Evolutionary conservation across 2,329 filamentous ascomycete genomes (phyloP).

Genomic region (Xylariaceae sp.): DNA sequence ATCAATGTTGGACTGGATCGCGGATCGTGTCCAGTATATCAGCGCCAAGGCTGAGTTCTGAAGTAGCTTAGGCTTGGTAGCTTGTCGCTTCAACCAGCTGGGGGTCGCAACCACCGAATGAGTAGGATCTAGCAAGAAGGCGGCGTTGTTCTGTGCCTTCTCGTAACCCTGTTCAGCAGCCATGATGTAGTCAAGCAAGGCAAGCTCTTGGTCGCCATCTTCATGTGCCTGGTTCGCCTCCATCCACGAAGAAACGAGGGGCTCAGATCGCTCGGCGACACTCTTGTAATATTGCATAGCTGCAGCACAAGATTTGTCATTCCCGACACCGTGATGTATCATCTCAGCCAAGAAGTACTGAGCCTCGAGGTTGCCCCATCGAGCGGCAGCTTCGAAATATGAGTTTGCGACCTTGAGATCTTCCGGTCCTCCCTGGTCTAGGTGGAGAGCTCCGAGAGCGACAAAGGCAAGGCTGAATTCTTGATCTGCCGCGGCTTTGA

Average conservation of each 20-base stretch:
- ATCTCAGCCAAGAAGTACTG: conserved; percentile 92
- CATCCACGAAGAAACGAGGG: conserved; percentile 69
- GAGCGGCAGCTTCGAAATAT: conserved; percentile 82
- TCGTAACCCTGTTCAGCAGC: conserved; percentile 93
- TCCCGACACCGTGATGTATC: conserved; percentile 72
- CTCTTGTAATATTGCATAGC: conserved; percentile 80
- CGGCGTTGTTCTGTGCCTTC: conserved; percentile 83
- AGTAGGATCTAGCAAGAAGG: conserved; percentile 75
- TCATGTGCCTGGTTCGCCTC: conserved; percentile 84
- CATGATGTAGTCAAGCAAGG: conserved; percentile 77
- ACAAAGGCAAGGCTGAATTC: conserved; percentile 79
- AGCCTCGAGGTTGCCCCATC: conserved; percentile 80
- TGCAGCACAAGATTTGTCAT: conserved; percentile 72
- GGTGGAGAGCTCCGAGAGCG: conserved; percentile 74
- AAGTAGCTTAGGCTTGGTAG: conserved; percentile 38
- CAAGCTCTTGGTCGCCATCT: conserved; percentile 71
- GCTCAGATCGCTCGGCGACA: conserved; percentile 70
- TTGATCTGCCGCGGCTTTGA: conserved; percentile 76
- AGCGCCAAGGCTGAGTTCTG: conserved; percentile 63
- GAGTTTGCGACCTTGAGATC: conserved; percentile 74
- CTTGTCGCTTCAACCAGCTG: conserved; percentile 46
- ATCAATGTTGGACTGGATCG: conserved; percentile 89
- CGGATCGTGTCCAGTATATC: conserved; percentile 92
- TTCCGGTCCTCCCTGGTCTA: conserved; percentile 70
- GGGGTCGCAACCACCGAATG: conserved; percentile 58